Evolutionary conservation across 495 filamentous ascomycete genomes (phyloP).

Genomic region (Lepidopterella palustris): DNA sequence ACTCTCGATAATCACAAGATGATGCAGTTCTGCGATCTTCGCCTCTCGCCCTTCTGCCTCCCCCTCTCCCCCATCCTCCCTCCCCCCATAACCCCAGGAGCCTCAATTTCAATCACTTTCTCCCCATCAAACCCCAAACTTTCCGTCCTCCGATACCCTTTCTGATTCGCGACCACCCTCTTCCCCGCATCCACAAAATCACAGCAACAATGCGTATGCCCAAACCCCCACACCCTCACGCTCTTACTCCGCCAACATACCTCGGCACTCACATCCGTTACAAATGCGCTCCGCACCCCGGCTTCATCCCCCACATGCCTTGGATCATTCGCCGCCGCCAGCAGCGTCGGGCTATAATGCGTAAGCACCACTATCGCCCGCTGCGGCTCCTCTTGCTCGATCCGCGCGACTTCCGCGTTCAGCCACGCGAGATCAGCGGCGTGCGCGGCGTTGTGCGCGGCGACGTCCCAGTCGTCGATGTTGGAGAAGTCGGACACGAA

Average conservation of each 20-base stretch:
- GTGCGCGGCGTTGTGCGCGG: constrained; percentile 40
- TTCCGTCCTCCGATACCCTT: constrained; percentile 13
- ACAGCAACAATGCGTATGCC: constrained; percentile 47
- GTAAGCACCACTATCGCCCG: constrained; percentile 45
- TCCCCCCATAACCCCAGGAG: neutral
- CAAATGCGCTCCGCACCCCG: constrained; percentile 39
- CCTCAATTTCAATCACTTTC: neutral
- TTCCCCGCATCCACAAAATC: constrained; percentile 34
- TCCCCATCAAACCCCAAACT: neutral
- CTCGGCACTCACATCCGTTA: constrained; percentile 43
- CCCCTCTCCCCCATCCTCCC: neutral
- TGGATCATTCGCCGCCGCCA: constrained; percentile 39
- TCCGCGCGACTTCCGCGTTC: constrained; percentile 41
- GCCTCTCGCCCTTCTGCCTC: neutral
- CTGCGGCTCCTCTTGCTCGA: constrained; percentile 35
- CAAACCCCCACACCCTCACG: constrained; percentile 38
- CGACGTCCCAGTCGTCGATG: constrained; percentile 44
- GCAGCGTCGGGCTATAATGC: constrained; percentile 47
- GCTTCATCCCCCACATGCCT: constrained; percentile 37
- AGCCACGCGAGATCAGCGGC: constrained; percentile 46
- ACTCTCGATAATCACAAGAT: neutral
- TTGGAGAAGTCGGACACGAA: constrained; percentile 46
- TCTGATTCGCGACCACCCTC: constrained; percentile 21
- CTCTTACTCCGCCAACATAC: constrained; percentile 41
- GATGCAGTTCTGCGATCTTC: neutral